phyloP scores from a whole-genome alignment of 768 basidiomycete genomes.

The Termitomyces heimii region DNA sequence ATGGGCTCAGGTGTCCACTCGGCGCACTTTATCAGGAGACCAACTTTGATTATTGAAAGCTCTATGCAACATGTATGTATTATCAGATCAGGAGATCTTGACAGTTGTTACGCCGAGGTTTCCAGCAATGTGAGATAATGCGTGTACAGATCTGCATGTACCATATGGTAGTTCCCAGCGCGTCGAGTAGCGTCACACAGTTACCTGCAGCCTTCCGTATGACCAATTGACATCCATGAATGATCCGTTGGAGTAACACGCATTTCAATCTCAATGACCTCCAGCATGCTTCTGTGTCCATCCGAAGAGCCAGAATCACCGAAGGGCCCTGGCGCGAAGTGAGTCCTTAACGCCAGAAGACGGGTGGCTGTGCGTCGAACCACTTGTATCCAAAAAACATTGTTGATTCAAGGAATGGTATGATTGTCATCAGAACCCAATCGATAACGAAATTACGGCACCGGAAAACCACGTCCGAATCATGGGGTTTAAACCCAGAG shows the following conservation, averaged over 20 bases:
- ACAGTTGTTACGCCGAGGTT: background rate
- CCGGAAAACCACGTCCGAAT: background rate
- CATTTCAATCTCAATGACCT: background rate
- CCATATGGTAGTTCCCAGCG: background rate
- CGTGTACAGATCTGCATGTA: background rate
- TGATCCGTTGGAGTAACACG: constrained; percentile 1
- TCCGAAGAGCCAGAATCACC: constrained; percentile 1
- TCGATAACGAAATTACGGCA: constrained; percentile 4
- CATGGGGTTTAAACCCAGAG: background rate
- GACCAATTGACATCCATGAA: background rate
- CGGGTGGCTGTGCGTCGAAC: constrained; percentile 22
- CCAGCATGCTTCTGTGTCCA: background rate
- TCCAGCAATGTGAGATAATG: background rate
- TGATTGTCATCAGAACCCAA: constrained; percentile 4
- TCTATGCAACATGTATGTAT: background rate
- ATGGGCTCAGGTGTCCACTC: no score
- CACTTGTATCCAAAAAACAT: background rate
- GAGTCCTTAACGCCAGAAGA: constrained; percentile 16
- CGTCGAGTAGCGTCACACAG: background rate
- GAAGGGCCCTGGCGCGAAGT: background rate
- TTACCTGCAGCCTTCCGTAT: background rate
- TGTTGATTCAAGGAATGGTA: background rate
- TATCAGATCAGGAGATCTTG: background rate
- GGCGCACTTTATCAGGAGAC: background rate
- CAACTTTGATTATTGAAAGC: background rate